A percentile compares a stretch with the other conserved stretches of the same genome.
These are phyloP conservation scores for Macroventuria anomochaeta DNA, from an alignment of 2,329 filamentous ascomycete species.

Conservation along the genomic window DNA sequence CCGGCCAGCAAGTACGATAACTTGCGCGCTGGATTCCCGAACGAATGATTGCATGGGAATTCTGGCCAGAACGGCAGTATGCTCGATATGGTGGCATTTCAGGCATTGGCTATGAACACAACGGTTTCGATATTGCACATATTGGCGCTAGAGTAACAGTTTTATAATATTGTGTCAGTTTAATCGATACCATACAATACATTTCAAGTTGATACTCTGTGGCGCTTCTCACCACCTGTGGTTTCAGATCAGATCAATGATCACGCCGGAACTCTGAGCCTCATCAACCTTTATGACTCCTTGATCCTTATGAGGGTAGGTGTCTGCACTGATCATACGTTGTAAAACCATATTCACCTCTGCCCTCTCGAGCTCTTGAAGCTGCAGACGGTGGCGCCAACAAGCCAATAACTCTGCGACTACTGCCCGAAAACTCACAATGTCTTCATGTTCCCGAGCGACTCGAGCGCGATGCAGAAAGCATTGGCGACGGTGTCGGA, in stretches of 20 bases:
- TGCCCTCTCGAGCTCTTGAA: constrained; percentile 31
- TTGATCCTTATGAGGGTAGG: too few relatives aligned
- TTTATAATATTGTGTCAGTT: too few relatives aligned
- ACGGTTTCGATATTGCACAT: background rate
- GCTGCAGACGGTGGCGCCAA: constrained; percentile 38
- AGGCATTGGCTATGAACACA: background rate
- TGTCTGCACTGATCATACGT: constrained; percentile 34
- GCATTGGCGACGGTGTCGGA: constrained; percentile 20
- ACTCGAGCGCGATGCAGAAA: constrained; percentile 46
- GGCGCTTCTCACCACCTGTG: too few relatives aligned
- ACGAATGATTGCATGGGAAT: constrained; percentile 15
- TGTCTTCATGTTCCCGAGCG: constrained; percentile 42
- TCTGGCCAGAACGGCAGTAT: background rate
- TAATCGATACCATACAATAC: too few relatives aligned
- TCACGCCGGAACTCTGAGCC: too few relatives aligned
- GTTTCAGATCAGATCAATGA: too few relatives aligned
- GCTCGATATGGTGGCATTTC: background rate
- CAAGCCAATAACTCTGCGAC: constrained; percentile 38
- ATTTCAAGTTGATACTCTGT: too few relatives aligned
- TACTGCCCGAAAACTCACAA: constrained; percentile 35
- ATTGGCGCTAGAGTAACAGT: too few relatives aligned
- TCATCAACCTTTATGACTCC: too few relatives aligned
- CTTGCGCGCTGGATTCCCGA: constrained; percentile 47
- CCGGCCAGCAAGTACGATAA: constrained; percentile 76
- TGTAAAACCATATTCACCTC: constrained; percentile 28